Percentiles rank a stretch among this genome's conserved stretches.
Evolutionary conservation across 148 eudicot species (phyloP).

Genomic region (Silene conica): DNA sequence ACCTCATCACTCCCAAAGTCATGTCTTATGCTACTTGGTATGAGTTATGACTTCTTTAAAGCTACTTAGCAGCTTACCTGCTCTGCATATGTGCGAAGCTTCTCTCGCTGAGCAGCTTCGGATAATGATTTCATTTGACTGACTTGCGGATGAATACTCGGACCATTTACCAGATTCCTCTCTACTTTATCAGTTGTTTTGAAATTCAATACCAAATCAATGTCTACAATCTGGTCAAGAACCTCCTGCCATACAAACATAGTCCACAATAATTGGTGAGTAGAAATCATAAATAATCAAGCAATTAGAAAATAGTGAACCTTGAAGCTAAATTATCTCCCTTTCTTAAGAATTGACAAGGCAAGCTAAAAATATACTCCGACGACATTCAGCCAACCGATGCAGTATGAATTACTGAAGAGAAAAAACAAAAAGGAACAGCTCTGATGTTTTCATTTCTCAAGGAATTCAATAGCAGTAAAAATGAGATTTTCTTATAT

Average conservation of each 20-base stretch:
- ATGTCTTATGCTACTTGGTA: too few relatives aligned
- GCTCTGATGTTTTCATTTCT: background rate
- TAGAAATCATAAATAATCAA: background rate
- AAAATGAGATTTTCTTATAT: background rate
- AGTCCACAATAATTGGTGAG: background rate
- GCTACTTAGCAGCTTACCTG: constrained; percentile 43
- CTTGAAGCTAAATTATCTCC: background rate
- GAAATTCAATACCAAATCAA: constrained; percentile 80
- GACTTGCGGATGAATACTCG: too few relatives aligned
- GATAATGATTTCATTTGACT: constrained; percentile 31
- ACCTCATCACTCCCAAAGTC: too few relatives aligned
- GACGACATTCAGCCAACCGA: background rate
- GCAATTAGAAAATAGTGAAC: background rate
- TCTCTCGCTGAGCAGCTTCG: constrained; percentile 41
- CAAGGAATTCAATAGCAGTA: background rate
- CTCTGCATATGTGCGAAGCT: constrained; percentile 52
- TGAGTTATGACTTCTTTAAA: too few relatives aligned
- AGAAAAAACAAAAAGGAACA: background rate
- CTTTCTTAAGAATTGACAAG: background rate
- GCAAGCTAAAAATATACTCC: background rate
- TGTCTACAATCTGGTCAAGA: constrained; percentile 72
- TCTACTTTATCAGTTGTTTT: constrained; percentile 22
- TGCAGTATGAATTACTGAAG: background rate
- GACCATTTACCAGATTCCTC: too few relatives aligned
- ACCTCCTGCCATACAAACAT: constrained; percentile 52